phyloP scores from a whole-genome alignment of 345 rosid species.

The Dipteronia dyeriana region DNA sequence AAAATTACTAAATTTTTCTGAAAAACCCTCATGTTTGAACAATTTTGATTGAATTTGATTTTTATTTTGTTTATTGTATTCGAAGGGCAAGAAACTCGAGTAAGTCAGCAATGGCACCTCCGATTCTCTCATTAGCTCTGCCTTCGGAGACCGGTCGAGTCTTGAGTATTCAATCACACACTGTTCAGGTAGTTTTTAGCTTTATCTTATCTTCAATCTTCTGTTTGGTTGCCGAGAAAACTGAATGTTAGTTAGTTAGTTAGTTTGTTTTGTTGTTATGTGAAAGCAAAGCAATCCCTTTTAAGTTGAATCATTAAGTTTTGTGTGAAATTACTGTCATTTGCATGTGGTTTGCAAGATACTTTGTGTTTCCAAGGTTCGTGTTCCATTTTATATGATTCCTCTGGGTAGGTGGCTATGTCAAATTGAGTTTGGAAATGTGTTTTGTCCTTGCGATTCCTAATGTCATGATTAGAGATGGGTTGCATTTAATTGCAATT shows the following conservation, averaged over 20 bases:
- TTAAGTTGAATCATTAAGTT: not conserved
- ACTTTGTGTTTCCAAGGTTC: too few relatives aligned
- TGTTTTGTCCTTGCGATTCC: too few relatives aligned
- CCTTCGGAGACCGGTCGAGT: constrained; percentile 97
- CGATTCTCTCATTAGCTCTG: constrained; percentile 83
- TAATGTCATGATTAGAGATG: too few relatives aligned
- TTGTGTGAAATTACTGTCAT: not conserved
- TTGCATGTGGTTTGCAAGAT: not conserved
- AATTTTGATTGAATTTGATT: not conserved
- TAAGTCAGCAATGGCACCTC: constrained; percentile 65
- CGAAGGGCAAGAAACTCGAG: constrained; percentile 37
- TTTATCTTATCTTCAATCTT: not conserved
- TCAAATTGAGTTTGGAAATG: too few relatives aligned
- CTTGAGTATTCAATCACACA: constrained; percentile 96
- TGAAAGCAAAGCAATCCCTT: not conserved
- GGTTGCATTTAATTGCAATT: too few relatives aligned
- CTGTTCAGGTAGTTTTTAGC: constrained; percentile 68
- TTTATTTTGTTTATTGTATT: not conserved
- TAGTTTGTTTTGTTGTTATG: not conserved
- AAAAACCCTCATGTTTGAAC: not conserved
- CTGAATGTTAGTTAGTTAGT: not conserved
- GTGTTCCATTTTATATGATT: too few relatives aligned
- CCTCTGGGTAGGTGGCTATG: too few relatives aligned
- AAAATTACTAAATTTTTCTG: not conserved
- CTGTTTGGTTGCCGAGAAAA: constrained; percentile 18